These are phyloP conservation scores for Pseudognaphalium luteoalbum DNA, from an alignment of 129 eudicot genomes.

Conservation along the genomic window DNA sequence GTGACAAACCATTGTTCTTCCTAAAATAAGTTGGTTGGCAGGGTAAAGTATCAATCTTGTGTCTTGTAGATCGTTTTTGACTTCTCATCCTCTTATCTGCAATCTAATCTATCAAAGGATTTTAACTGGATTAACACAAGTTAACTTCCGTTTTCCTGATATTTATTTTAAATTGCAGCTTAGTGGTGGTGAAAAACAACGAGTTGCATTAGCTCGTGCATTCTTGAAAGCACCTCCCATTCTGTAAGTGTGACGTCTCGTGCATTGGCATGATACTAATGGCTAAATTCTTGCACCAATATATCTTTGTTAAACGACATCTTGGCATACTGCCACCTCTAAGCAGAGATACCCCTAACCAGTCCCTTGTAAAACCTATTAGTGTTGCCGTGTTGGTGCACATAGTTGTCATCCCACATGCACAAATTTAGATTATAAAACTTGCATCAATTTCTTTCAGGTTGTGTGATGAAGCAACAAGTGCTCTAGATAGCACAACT, in stretches of 20 bases:
- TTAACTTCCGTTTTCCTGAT: neutral
- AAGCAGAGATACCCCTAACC: neutral
- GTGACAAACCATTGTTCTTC: neutral
- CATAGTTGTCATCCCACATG: neutral
- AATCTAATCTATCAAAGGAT: neutral
- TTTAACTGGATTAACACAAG: neutral
- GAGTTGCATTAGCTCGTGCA: conserved; percentile 93
- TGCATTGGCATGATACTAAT: neutral
- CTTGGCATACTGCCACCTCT: neutral
- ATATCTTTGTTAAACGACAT: neutral
- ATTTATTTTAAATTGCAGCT: conserved; percentile 49
- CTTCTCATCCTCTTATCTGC: conserved; percentile 6
- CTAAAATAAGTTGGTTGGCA: neutral
- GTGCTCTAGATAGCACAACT: conserved; percentile 97
- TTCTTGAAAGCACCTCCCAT: conserved; percentile 88
- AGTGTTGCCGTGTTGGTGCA: neutral
- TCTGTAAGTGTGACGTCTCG: conserved; percentile 49
- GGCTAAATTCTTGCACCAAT: neutral
- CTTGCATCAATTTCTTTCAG: conserved; percentile 35
- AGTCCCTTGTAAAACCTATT: neutral
- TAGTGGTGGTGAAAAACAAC: conserved; percentile 98
- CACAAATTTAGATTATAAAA: neutral
- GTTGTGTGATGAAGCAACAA: conserved; percentile 99
- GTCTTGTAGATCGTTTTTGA: neutral
- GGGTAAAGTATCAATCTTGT: neutral